Base-by-base conservation (phyloP, 768 basidiomycete species). In the Panaeolus papilionaceus region DNA sequence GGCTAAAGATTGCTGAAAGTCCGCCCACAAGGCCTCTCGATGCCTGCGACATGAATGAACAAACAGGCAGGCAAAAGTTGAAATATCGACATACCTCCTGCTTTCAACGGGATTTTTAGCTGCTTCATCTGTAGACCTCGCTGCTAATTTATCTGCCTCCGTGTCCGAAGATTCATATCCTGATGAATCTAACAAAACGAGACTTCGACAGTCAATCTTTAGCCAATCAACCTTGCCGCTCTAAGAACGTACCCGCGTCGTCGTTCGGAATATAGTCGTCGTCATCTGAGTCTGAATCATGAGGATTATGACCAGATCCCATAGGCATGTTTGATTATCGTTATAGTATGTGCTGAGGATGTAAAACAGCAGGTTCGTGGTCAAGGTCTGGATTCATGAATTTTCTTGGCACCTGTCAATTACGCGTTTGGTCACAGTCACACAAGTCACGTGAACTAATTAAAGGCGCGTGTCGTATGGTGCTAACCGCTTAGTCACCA, bases 211-310 rank as follows among this genome's bases (percentile, higher is more conserved):
- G 49, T 38, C 20, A 61, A 38, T 40, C 49, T 14, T 42, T 68
- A 66, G 7, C 8, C 20, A 12, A 26, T 51, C 5, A 9, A 16
- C 33, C 4, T 42, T 16, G 51, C 7, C 39, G 38, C 4, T 2
- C 54, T 10, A 28, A n/a, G 5, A 26, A 0, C 64, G 65, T 68
- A 85, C 79, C 80, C 69, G 78, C 78, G n/a, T 84, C 79, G 28
- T 72, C 78, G 23, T 82, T 80, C 20, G 91, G 92, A 18, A 88
- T 81, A 65, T 91, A 93, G 75, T 93, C 92, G n/a, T 81, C 82
- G 71, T 91, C 90, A 68, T 89, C 86, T 3, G 86, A 86, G 66
- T 83, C 73, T 33, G 68, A 65, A 44, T 65, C 63, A 12, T 51
- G 42, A 12, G 44, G 37, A 49, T 63, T 61, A 40, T 42, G 33